Base-by-base conservation (phyloP, 2,329 filamentous ascomycete genomes). In the Achaetomium macrosporum region DNA sequence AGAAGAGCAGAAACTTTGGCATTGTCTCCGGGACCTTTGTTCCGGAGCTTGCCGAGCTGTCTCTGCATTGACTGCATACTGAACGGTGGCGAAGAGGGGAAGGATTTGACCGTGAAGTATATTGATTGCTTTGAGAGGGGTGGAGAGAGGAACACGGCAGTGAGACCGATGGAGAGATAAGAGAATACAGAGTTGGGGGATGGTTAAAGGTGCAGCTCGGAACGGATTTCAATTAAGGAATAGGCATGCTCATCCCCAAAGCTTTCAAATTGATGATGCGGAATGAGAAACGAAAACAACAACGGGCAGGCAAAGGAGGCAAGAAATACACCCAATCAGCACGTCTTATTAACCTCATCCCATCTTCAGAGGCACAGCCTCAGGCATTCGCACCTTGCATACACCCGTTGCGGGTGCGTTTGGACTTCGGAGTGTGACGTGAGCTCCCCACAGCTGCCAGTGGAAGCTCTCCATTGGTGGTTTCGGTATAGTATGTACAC, bases 1-100 rank as follows among this genome's bases (percentile, higher is more conserved):
- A 95, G 73, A 50, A 93, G 75, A 42, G 85, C 78, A 11, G 84
- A 83, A 42, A 92, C 83, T 65, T 89, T 85, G 59, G 84, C 84
- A 66, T 89, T 85, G 68, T 93, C 86, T 52, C 85, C 87, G 20
- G 84, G 82, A 57, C 83, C 71, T 62, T 75, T 79, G 64, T 81
- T 82, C 70, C 83, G 77, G 65, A 91, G 80, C 69, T 81, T 84
- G 56, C 86, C 87, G 61, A 91, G 85, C 64, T 85, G 82, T 58
- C 88, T 77, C 65, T 90, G 84, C 71, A 93, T 79, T 42, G 81
- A 80, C 68, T 87, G 82, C 84, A 87, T 87, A 42, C 62, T 77
- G 62, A 30, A 42, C 5, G 12, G 45, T 17, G 39, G 7, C 10
- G 16, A 40, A n/a, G 9, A 11, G 39, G 3, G 10, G 13, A n/a